Conservation (phyloP, 805 yeast genomes). For the Hermanozyma aechmeae region DNA sequence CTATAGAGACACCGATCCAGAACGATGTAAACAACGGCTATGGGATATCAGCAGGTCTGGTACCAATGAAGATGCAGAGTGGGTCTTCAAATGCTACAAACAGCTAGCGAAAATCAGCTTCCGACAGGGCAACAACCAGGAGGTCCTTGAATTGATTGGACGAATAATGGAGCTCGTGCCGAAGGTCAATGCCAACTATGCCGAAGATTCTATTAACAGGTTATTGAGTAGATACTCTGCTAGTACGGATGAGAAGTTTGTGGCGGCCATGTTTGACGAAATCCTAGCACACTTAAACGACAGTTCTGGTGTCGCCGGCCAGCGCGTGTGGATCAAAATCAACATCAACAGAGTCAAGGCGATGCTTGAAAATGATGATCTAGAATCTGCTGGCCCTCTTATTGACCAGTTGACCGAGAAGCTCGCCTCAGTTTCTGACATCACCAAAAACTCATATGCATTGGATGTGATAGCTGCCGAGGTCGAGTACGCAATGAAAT, state of each 20-base stretch:
- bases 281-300: slow-evolving; percentile 17
- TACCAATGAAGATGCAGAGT: slow-evolving; percentile 16
- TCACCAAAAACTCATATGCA: slow-evolving; percentile 36
- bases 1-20: too few species aligned
- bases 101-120: slow-evolving; percentile 31
- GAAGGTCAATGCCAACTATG: slow-evolving; percentile 24
- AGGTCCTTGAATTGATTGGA: slow-evolving; percentile 14
- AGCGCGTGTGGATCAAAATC: slow-evolving; percentile 39
- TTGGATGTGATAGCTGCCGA: slow-evolving; percentile 63
- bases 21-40: too few species aligned
- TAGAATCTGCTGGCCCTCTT: slow-evolving; percentile 22
- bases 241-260: slow-evolving; percentile 18
- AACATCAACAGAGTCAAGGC: slow-evolving; percentile 35
- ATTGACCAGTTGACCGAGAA: slow-evolving; percentile 28
- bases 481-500: slow-evolving; percentile 36
- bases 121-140: slow-evolving; percentile 12
- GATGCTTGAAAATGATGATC: slow-evolving; percentile 19
- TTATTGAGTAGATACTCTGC: slow-evolving; percentile 24
- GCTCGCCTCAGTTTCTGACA: slow-evolving; percentile 31
- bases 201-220: slow-evolving; percentile 29
- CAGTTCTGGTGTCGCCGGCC: slow-evolving; percentile 9
- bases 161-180: slow-evolving; percentile 15
- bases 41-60: too few species aligned
- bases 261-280: slow-evolving; percentile 19
- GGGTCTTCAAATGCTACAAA: slow-evolving; percentile 31